Conservation (phyloP, 345 rosid species). For the Eucalyptus virginea region DNA sequence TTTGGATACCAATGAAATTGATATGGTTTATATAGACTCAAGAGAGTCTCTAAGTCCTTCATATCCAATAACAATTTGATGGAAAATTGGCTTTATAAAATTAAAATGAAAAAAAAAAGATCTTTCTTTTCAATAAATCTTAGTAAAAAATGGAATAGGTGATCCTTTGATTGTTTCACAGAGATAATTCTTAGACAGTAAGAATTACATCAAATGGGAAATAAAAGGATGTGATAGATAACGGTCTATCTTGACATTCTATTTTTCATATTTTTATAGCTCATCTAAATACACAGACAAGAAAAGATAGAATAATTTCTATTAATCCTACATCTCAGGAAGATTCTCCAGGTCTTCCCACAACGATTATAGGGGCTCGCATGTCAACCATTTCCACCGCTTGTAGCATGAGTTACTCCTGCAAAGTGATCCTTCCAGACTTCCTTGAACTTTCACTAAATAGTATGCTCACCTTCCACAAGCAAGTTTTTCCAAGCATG, state of each 20-base stretch:
- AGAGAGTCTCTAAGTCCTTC: no score
- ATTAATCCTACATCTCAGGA: background rate
- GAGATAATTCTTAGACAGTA: no score
- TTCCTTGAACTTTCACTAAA: background rate
- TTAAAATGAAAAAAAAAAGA: no score
- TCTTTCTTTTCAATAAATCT: fast-evolving
- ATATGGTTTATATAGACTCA: background rate
- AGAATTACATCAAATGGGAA: no score
- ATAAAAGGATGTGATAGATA: background rate
- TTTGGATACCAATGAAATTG: background rate
- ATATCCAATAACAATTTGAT: no score
- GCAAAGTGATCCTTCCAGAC: background rate
- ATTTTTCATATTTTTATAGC: background rate
- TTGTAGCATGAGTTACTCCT: background rate
- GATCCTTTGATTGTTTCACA: no score
- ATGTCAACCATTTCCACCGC: background rate
- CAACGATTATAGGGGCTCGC: background rate
- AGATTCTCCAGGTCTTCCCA: background rate
- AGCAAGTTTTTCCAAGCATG: background rate
- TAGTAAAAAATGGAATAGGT: no score
- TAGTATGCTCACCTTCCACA: background rate
- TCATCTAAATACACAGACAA: background rate
- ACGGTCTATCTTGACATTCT: background rate
- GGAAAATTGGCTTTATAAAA: no score
- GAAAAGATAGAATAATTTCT: background rate